Percentiles rank a stretch among this genome's conserved stretches.
These are phyloP conservation scores for Terfezia boudieri DNA, from an alignment of 495 filamentous ascomycete species.

Conservation along the genomic window DNA sequence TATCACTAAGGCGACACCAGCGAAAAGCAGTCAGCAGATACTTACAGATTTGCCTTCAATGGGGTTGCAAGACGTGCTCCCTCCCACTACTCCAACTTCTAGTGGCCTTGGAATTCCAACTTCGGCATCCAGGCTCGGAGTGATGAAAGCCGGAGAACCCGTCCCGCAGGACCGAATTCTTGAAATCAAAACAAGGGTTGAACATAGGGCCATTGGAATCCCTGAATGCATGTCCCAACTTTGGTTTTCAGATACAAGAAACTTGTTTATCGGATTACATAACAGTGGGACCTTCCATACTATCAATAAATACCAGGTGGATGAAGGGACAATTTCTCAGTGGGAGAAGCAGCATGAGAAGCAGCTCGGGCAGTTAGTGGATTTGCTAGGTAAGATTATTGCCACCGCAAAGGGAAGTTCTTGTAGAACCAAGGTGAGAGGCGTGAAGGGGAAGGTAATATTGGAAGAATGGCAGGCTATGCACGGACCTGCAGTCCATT, in stretches of 20 bases:
- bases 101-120: no score
- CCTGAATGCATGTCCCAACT: conserved; percentile 24
- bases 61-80: no score
- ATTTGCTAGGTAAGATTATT: not conserved
- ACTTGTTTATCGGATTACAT: conserved; percentile 28
- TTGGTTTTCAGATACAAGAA: conserved; percentile 30
- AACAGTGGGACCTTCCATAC: conserved; percentile 22
- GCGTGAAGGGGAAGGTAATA: no score
- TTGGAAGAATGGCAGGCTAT: no score
- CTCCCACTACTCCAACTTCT: no score
- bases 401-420: not conserved
- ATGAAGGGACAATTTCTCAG: not conserved
- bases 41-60: no score
- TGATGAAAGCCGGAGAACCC: conserved; percentile 17
- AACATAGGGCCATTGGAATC: conserved; percentile 20
- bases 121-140: no score
- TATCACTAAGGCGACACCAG: not conserved
- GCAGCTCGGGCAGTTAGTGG: not conserved
- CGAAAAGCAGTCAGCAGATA: conserved; percentile 1
- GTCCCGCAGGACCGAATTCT: conserved; percentile 22
- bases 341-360: not conserved
- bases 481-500: no score
- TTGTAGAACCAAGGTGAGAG: no score
- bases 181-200: conserved; percentile 30
- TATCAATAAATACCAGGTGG: conserved; percentile 22